Evolutionary conservation across 805 yeast genomes (phyloP).

Genomic region (Candida glaebosa): DNA sequence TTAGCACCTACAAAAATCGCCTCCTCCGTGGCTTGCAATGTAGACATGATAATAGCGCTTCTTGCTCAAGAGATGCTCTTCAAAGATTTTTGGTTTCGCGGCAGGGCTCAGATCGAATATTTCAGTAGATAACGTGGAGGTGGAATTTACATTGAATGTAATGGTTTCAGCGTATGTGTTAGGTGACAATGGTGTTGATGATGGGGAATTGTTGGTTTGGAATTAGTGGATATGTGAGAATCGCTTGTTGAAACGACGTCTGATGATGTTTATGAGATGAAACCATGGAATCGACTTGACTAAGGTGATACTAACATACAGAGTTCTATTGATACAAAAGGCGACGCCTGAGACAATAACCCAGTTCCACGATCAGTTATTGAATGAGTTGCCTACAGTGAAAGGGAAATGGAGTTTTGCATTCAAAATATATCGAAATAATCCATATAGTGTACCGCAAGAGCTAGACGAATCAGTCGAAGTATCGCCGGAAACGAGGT

Average conservation of each 20-base stretch:
- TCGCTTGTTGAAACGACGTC: too few species aligned
- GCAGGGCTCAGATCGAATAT: not conserved
- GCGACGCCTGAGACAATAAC: conserved; percentile 60
- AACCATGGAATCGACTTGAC: too few species aligned
- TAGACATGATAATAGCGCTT: not conserved
- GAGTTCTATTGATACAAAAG: conserved; percentile 34
- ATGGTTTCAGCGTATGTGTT: conserved; percentile 6
- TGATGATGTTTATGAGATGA: too few species aligned
- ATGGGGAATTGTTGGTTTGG: not conserved
- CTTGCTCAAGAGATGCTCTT: conserved; percentile 2
- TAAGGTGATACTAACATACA: conserved; percentile 10
- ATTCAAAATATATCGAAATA: conserved; percentile 64
- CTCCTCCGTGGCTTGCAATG: conserved; percentile 27
- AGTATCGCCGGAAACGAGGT: conserved; percentile 38
- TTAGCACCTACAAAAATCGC: conserved; percentile 74
- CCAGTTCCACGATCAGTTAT: conserved; percentile 65
- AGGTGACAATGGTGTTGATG: not conserved
- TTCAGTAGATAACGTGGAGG: too few species aligned
- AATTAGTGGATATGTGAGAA: not conserved
- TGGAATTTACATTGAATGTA: too few species aligned
- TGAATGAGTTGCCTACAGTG: conserved; percentile 60
- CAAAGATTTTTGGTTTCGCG: conserved; percentile 1
- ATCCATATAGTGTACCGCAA: conserved; percentile 48
- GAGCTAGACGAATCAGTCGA: conserved; percentile 23
- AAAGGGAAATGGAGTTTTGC: conserved; percentile 68